These are phyloP conservation scores for Fusarium penzigii DNA, from an alignment of 2,329 filamentous ascomycete genomes.

Conservation along the genomic window DNA sequence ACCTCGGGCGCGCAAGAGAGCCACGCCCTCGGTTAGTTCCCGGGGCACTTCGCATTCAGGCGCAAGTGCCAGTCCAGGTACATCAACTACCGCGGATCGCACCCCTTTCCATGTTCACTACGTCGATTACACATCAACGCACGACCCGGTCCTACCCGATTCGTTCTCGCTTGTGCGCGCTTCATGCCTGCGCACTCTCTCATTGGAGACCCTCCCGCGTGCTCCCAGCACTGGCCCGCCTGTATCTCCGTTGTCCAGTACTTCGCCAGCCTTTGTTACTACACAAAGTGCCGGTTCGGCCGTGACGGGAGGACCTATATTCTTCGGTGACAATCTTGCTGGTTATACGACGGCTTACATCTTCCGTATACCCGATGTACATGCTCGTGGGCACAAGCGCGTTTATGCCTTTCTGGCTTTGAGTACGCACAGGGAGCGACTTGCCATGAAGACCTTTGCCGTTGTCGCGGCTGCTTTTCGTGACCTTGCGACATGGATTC, in stretches of 20 bases:
- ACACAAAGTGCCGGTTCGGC: constrained; percentile 55
- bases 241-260: constrained; percentile 37
- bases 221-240: constrained; percentile 46
- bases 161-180: constrained; percentile 68
- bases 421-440: constrained; percentile 64
- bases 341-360: constrained; percentile 72
- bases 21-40: constrained; percentile 45
- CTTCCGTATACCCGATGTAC: constrained; percentile 68
- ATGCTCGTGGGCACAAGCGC: constrained; percentile 67
- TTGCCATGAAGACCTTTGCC: constrained; percentile 66
- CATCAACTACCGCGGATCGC: constrained; percentile 48
- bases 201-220: constrained; percentile 65
- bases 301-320: constrained; percentile 65
- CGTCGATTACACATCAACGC: constrained; percentile 68
- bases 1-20: constrained; percentile 41
- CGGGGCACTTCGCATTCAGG: constrained; percentile 54
- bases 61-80: constrained; percentile 45
- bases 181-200: constrained; percentile 66
- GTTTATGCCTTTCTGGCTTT: constrained; percentile 68
- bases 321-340: constrained; percentile 65
- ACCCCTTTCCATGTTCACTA: constrained; percentile 61
- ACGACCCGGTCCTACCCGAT: constrained; percentile 61
- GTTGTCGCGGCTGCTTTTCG: constrained; percentile 63
- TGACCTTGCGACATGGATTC: constrained; percentile 67
- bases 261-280: constrained; percentile 54